phyloP scores from a whole-genome alignment of 441 rosid genomes.

The Aleurites moluccanus region DNA sequence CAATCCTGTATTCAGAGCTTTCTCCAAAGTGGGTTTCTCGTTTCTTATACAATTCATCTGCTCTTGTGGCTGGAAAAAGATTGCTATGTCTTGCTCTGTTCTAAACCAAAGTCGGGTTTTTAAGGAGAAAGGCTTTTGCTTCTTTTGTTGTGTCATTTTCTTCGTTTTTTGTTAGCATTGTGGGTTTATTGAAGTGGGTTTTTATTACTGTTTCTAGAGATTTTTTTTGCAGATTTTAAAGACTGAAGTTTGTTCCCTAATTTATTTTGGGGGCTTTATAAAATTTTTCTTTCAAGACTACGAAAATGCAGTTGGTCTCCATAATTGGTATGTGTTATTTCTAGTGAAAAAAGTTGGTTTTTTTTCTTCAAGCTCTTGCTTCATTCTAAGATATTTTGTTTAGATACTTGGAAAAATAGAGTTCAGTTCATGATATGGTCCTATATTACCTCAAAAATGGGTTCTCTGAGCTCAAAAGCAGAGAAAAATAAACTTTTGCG shows the following conservation, averaged over 20 bases:
- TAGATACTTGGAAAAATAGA: slow-evolving; percentile 19
- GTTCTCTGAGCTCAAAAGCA: slow-evolving; percentile 64
- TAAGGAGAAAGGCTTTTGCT: slow-evolving; percentile 12
- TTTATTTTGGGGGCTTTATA: not conserved
- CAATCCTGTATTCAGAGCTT: not conserved
- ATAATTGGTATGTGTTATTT: slow-evolving; percentile 3
- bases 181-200: not conserved
- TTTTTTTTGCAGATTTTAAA: not conserved
- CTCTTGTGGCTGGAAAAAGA: not conserved
- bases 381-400: slow-evolving; percentile 20
- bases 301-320: slow-evolving; percentile 11
- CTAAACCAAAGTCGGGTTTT: slow-evolving; percentile 13
- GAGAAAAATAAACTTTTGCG: slow-evolving; percentile 61
- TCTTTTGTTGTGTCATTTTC: not conserved
- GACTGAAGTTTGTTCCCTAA: too few relatives aligned
- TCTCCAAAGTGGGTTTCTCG: slow-evolving; percentile 17
- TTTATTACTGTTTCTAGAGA: slow-evolving; percentile 3
- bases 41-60: slow-evolving; percentile 9
- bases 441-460: slow-evolving; percentile 48
- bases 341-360: not conserved
- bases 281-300: not conserved
- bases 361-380: too few relatives aligned
- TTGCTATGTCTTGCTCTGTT: slow-evolving; percentile 24
- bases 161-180: not conserved
- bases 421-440: slow-evolving; percentile 31